Percentiles rank a stretch among this genome's conserved stretches.
These are phyloP conservation scores for Posidonia australis DNA, from an alignment of 106 monocot species.

Conservation along the genomic window DNA sequence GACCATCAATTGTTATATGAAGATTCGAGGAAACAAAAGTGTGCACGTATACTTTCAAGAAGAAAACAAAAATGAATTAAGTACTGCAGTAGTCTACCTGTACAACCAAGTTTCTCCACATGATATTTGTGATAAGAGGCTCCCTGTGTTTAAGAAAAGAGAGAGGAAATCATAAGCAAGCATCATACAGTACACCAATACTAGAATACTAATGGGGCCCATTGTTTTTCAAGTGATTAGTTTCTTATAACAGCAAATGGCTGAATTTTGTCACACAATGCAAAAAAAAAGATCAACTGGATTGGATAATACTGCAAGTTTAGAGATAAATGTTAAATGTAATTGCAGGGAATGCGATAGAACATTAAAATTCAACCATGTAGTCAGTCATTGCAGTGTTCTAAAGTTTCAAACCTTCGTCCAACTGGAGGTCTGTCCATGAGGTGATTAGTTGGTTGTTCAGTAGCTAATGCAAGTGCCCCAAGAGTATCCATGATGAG, in stretches of 20 bases:
- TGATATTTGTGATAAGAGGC: constrained; percentile 5
- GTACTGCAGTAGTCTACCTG: not conserved
- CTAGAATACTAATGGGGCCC: not conserved
- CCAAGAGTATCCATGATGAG: constrained; percentile 95
- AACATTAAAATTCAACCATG: no score
- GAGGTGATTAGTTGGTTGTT: constrained; percentile 73
- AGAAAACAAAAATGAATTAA: not conserved
- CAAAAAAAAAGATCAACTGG: no score
- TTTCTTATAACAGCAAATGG: no score
- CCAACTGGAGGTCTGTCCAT: constrained; percentile 79
- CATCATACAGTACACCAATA: not conserved
- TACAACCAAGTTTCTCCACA: constrained; percentile 8
- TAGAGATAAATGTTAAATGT: no score
- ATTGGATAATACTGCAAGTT: no score
- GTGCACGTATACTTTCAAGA: not conserved
- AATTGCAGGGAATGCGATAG: no score
- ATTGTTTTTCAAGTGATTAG: not conserved
- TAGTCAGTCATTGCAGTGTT: no score
- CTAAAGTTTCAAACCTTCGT: constrained; percentile 39
- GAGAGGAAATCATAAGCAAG: not conserved
- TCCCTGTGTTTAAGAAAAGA: not conserved
- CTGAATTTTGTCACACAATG: no score
- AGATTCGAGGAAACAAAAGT: not conserved
- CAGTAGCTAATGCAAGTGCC: constrained; percentile 90
- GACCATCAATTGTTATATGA: not conserved